Evolutionary conservation across 345 rosid genomes (phyloP), one percentile per base, ranked within the genome.

Genomic region (Murraya paniculata): DNA sequence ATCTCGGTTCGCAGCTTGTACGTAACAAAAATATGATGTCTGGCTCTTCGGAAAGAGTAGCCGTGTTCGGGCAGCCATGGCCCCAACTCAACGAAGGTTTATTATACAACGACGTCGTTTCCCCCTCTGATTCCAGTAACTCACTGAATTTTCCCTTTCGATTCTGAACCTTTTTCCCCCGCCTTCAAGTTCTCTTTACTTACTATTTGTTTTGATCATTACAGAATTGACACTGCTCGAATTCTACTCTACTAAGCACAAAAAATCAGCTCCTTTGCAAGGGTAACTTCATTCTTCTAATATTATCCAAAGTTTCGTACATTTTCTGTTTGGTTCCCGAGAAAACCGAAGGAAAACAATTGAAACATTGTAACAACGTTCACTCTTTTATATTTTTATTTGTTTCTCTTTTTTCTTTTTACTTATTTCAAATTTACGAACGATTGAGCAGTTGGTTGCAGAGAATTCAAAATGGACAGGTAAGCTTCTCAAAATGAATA

Each of bases 401-500:
- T n/a, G n/a, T n/a, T n/a, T n/a, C n/a, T 53, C 1, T 45, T 45
- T 50, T 50, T 0, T 48, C 5, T 14, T 16, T 4, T 50, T 53
- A 1, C 57, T 53, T 41, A 19, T 11, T 55, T 39, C 36, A 18
- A 45, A 9, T 72, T 31, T 68, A 30, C 79, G 81, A 25, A 79
- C 76, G 33, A 36, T 68, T 64, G 11, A 77, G 55, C 92, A 92
- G 96, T 82, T 94, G 98, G 97, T 80, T 90, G 88, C 97, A 91
- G 89, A 80, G 98, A 78, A 93, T 94, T 24, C 88, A 84, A 62
- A 92, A 85, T 80, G 97, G 93, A 78, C 96, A 94, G 96, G 98
- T 91, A 80, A 16, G 68, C 60, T 73, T 70, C 60, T 69, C 60
- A 18, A 66, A 60, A 56, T 66, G 35, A 27, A 64, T 31, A 7